Base-by-base conservation (phyloP, 768 basidiomycete species). In the Mycena alexandri region DNA sequence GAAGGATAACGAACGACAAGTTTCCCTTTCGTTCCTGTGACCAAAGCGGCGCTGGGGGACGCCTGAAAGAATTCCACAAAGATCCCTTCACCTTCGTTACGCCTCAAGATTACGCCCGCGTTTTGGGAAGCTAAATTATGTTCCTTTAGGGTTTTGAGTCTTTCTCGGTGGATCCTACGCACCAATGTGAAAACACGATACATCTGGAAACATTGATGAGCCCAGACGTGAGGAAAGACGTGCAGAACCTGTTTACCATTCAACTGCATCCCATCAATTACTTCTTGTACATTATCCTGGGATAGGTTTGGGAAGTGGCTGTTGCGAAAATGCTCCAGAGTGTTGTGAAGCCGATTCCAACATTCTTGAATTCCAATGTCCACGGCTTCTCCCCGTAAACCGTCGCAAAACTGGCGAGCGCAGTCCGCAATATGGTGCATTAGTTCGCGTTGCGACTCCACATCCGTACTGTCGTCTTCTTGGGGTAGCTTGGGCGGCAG, bases 31-130 rank as follows among this genome's bases (percentile, higher is more conserved):
- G 78, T 56, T 2, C 67, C 72, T 75, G 84, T 83, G 22, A 88
- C 78, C 8, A 65, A 67, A 13, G 70, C 71, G 3, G 77, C 69
- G 25, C 72, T 70, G 0, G 84, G 79, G 2, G 83, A 83, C 16
- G 82, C 76, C 68, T 87, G 83, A 61, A 88, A 89, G 9, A 75
- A 73, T 67, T 87, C 87, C 61, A 84, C 81, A 24, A 78, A 62
- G 14, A 81, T 79, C 14, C 71, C 61, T 8, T 68, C 43, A n/a
- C 65, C 52, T 17, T 60, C 60, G 54, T 74, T 76, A 42, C 83
- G 79, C 21, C 29, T 29, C 29, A 85, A 68, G 13, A 87, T 72
- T 5, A 88, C 61, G 12, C 79, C 84, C 4, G 83, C 85, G 54
- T 88, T 88, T 62, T 88, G 87, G 0, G 80, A 78, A 24, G 75